Conservation (phyloP, 768 basidiomycete genomes). For the Chalciporus pseudorubinellus region DNA sequence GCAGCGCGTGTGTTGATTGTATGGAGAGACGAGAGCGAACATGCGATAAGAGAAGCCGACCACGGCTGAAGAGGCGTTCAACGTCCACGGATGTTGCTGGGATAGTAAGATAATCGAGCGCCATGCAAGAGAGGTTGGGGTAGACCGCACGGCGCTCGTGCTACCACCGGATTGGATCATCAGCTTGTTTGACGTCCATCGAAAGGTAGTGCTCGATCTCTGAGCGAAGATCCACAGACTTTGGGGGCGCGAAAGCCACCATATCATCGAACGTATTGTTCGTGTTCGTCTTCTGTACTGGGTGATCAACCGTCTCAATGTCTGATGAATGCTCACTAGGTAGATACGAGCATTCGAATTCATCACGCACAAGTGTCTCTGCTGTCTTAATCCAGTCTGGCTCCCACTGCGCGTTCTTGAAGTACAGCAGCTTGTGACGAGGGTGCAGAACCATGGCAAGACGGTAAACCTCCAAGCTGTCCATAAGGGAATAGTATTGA, state of each 20-base stretch:
- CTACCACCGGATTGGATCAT: neutral
- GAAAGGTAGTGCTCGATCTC: neutral
- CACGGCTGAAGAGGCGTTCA: constrained; percentile 21
- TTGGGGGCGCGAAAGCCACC: neutral
- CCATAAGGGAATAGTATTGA: neutral
- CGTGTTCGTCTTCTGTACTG: no score
- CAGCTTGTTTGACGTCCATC: neutral
- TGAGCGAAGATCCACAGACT: neutral
- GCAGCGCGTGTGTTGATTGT: constrained; percentile 26
- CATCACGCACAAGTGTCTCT: constrained; percentile 18
- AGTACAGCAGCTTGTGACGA: constrained; percentile 35
- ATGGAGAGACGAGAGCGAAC: constrained; percentile 24
- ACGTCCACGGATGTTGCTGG: neutral
- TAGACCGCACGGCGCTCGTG: neutral
- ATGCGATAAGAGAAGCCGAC: constrained; percentile 27
- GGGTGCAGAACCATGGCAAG: constrained; percentile 28
- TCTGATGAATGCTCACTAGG: no score
- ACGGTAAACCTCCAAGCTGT: neutral
- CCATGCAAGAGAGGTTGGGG: neutral
- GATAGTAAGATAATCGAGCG: neutral
- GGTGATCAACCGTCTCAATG: neutral
- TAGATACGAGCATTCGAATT: constrained; percentile 14
- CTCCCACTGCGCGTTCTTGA: constrained; percentile 1
- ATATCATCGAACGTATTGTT: neutral
- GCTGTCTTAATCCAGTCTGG: constrained; percentile 17